phyloP scores from a whole-genome alignment of 805 yeast species.

The Saccharomycodes ludwigii region DNA sequence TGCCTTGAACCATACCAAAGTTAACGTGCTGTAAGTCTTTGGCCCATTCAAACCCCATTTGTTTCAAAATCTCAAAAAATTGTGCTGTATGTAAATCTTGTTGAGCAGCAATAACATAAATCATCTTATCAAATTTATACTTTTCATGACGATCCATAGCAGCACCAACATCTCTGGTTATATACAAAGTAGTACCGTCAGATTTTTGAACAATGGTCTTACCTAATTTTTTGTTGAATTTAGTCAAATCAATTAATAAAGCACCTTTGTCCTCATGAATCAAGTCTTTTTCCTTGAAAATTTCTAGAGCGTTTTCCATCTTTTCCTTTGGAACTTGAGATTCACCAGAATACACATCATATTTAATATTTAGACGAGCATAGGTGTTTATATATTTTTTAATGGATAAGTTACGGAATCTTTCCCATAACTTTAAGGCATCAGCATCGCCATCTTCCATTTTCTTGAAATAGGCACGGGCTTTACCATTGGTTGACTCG shows the following conservation, averaged over 20 bases:
- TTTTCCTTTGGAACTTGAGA: conserved; percentile 73
- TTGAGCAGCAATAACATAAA: conserved; percentile 91
- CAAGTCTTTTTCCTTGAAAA: conserved; percentile 55
- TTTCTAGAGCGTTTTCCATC: conserved; percentile 53
- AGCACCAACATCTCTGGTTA: conserved; percentile 95
- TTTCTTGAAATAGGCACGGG: conserved; percentile 72
- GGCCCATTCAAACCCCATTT: conserved; percentile 86
- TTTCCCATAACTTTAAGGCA: conserved; percentile 69
- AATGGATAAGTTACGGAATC: conserved; percentile 85
- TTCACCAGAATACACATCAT: conserved; percentile 89
- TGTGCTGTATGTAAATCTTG: conserved; percentile 93
- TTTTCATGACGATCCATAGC: conserved; percentile 81
- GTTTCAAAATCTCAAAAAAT: conserved; percentile 85
- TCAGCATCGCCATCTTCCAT: conserved; percentile 91
- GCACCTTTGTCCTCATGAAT: conserved; percentile 88
- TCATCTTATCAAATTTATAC: conserved; percentile 86
- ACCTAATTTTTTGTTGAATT: conserved; percentile 82
- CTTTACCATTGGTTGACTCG: conserved; percentile 60
- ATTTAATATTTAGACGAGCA: conserved; percentile 80
- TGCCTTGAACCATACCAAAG: conserved; percentile 97
- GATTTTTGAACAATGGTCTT: conserved; percentile 86
- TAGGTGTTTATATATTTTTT: conserved; percentile 77
- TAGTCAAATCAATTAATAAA: conserved; percentile 68
- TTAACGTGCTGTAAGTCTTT: conserved; percentile 67
- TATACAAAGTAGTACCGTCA: conserved; percentile 88